Evolutionary conservation across 176 grass and related monocot genomes (phyloP).

Genomic region (Raddia distichophylla): DNA sequence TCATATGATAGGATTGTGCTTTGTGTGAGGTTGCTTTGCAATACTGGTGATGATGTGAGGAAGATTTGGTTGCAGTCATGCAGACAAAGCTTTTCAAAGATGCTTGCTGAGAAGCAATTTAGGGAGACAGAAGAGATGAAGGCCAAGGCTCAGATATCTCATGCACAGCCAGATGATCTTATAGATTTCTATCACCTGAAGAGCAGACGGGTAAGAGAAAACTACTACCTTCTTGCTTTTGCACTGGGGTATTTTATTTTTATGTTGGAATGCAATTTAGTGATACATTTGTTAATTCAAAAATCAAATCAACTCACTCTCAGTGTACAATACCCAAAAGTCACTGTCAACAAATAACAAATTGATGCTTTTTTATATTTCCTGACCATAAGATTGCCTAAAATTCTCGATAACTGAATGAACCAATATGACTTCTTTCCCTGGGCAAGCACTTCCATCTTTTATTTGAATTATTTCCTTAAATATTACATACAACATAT

Average conservation of each 20-base stretch:
- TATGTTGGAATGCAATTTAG: not conserved
- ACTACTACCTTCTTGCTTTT: not conserved
- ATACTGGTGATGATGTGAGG: conserved; percentile 62
- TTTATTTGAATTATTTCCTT: not conserved
- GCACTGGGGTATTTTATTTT: not conserved
- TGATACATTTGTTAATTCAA: not conserved
- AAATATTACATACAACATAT: not conserved
- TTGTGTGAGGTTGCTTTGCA: conserved; percentile 70
- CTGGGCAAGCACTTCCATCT: not conserved
- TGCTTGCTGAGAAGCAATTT: conserved; percentile 85
- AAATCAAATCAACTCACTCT: not conserved
- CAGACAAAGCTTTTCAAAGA: conserved; percentile 60
- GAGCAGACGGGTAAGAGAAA: conserved; percentile 57
- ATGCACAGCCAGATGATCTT: conserved; percentile 82
- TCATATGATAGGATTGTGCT: conserved; percentile 64
- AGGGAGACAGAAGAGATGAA: conserved; percentile 76
- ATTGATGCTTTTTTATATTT: conserved; percentile 11
- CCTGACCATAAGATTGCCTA: not conserved
- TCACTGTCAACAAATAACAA: not conserved
- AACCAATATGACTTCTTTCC: not conserved
- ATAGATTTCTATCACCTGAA: conserved; percentile 89
- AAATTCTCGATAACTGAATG: not conserved
- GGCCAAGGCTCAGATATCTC: conserved; percentile 63
- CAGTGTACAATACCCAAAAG: not conserved
- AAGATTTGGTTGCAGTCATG: conserved; percentile 72